Base-by-base conservation (phyloP, 1,284 basidiomycete species). In the Kalmanozyma brasiliensis region DNA sequence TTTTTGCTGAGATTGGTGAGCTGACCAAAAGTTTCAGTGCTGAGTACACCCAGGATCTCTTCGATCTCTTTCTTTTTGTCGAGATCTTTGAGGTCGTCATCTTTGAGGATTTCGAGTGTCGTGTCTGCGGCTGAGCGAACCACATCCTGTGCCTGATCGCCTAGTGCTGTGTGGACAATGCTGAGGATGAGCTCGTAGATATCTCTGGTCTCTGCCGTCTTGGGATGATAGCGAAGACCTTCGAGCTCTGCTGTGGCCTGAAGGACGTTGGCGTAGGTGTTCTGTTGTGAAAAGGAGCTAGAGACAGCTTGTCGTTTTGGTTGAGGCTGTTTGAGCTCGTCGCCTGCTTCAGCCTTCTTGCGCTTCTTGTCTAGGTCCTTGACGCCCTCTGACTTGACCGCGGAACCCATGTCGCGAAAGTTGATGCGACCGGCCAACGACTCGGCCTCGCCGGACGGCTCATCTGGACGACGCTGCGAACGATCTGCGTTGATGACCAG, bases 51-150 rank as follows among this genome's bases (percentile, higher is more conserved):
- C 4, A 95, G 81, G 45, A 98, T 87, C 13, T 89, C 88, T 83
- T 97, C 91, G 26, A 95, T 88, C 78, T 97, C 94, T 84, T 89
- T 92, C 84, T 97, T 96, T 87, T 95, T 95, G 86, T 98, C 96
- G 77, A 97, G 93, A 83, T 98, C 95, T 84, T 94, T 96, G 84
- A 94, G 83, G 63, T 87, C 85, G 69, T 96, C 93, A 77, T 89
- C 91, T 84, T 98, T 98, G 76, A 98, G 87, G 4, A 88, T 87
- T 84, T 96, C 93, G 46, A 99, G 85, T 1, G 94, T 90, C 1
- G 88, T 88, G 83, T 98, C 95, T 16, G 96, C 90, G 5, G 96
- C 96, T 66, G 91, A 93, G 22, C 95, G 90, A 47, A 99, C 89
- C 73, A 98, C 90, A 69, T 98, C 95, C 79, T 94, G 92, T 0